These are phyloP conservation scores for Gossypium schwendimanii DNA, from an alignment of 441 rosid genomes.

Conservation along the genomic window DNA sequence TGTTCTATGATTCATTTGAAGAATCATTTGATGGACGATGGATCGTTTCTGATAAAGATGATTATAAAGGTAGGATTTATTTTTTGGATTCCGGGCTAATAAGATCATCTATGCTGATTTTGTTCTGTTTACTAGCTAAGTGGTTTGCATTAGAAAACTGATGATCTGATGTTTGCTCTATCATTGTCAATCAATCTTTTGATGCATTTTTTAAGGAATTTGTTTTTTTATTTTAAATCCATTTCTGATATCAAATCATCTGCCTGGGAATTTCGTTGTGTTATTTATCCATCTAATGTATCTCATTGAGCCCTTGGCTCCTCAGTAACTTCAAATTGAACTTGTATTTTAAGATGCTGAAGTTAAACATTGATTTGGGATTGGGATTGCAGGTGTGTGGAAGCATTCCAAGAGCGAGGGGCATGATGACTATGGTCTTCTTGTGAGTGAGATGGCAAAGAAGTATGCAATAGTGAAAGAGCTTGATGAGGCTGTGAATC, in stretches of 20 bases:
- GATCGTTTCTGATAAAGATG: conserved; percentile 67
- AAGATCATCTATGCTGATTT: not conserved
- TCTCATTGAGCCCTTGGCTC: not conserved
- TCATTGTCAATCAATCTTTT: not conserved
- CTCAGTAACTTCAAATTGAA: not conserved
- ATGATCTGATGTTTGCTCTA: not conserved
- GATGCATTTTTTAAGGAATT: not conserved
- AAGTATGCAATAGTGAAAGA: conserved; percentile 84
- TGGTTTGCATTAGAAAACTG: not conserved
- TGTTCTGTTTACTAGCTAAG: not conserved
- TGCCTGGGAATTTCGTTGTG: not conserved
- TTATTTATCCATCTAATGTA: not conserved
- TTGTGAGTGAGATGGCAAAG: conserved; percentile 74
- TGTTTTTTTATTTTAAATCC: not conserved
- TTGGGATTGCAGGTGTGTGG: conserved; percentile 69
- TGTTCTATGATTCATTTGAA: conserved; percentile 74
- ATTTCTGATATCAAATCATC: not conserved
- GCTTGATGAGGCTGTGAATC: conserved; percentile 56
- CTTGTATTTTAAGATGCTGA: not conserved
- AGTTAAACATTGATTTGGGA: not conserved
- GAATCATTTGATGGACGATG: conserved; percentile 78
- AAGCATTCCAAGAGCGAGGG: conserved; percentile 84
- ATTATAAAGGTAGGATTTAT: conserved; percentile 47
- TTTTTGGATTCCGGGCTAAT: not conserved
- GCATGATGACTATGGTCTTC: conserved; percentile 94